Percentiles rank a stretch among this genome's conserved stretches.
phyloP scores from a whole-genome alignment of 164 flowering plant genomes.

The Tinospora cordifolia region DNA sequence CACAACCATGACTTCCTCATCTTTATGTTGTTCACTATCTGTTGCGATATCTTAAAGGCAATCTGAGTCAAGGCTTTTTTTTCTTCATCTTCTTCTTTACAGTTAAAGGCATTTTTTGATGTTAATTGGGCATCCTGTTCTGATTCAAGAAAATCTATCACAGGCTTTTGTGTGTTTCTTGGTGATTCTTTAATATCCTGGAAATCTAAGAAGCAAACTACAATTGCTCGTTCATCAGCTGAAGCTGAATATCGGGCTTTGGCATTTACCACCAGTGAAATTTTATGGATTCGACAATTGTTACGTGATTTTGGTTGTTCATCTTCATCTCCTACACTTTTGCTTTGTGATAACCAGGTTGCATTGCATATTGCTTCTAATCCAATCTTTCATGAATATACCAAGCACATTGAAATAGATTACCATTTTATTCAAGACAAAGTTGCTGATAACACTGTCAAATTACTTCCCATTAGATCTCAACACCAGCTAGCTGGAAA shows the following conservation, averaged over 20 bases:
- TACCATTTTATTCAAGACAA: too few relatives aligned
- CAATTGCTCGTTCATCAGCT: neutral
- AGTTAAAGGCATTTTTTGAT: neutral
- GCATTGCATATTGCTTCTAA: neutral
- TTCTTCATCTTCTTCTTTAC: neutral
- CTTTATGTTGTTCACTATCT: neutral
- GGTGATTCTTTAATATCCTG: conserved; percentile 6
- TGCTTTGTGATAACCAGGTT: neutral
- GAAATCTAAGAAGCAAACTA: conserved; percentile 9
- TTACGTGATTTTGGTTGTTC: neutral
- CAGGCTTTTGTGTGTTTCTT: conserved; percentile 4
- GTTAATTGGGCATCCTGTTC: neutral
- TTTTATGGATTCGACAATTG: neutral
- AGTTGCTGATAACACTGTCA: neutral
- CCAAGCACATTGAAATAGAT: too few relatives aligned
- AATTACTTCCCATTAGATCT: neutral
- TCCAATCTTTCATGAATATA: too few relatives aligned
- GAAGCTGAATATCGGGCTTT: conserved; percentile 11
- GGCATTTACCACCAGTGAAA: neutral
- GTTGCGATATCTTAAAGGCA: neutral
- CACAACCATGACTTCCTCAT: neutral
- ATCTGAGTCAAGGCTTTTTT: neutral
- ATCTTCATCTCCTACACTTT: neutral
- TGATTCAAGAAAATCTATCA: neutral
- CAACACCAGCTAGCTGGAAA: neutral